These are phyloP conservation scores for Hanseniaspora uvarum DNA, from an alignment of 1,139 yeast genomes.

Conservation along the genomic window DNA sequence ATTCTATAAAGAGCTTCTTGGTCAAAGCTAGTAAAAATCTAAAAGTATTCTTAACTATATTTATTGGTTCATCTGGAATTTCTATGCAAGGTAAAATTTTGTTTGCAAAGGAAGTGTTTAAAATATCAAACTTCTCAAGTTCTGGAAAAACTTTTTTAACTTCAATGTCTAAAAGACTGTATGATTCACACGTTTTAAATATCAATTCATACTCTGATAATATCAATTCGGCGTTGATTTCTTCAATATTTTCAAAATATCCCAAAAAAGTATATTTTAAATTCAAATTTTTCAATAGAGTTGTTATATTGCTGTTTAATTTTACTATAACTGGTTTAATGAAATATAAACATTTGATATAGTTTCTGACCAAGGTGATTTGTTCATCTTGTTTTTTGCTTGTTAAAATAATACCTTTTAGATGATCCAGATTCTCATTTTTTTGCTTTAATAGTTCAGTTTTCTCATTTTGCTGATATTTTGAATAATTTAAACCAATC, in stretches of 20 bases:
- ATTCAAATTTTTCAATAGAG: neutral
- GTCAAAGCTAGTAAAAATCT: constrained; percentile 51
- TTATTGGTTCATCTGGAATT: constrained; percentile 70
- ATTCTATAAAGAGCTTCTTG: constrained; percentile 54
- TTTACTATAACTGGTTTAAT: constrained; percentile 4
- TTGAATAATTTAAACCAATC: constrained; percentile 12
- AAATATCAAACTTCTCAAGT: constrained; percentile 5
- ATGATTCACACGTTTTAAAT: constrained; percentile 13
- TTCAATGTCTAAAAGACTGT: constrained; percentile 4
- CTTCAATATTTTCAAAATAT: neutral
- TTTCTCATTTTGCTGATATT: constrained; percentile 14
- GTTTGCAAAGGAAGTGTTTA: constrained; percentile 65
- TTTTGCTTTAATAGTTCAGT: neutral
- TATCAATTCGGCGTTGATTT: neutral
- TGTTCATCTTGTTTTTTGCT: constrained; percentile 5
- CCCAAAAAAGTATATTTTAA: neutral
- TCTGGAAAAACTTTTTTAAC: constrained; percentile 11
- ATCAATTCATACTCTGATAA: neutral
- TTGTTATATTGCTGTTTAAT: neutral
- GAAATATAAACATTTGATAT: constrained; percentile 3
- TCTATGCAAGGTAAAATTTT: constrained; percentile 84
- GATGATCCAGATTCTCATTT: constrained; percentile 9
- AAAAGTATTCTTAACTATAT: constrained; percentile 48
- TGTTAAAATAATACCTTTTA: neutral
- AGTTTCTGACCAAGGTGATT: constrained; percentile 4